phyloP scores from a whole-genome alignment of 2,329 filamentous ascomycete species.

The Acrocalymma vagum region DNA sequence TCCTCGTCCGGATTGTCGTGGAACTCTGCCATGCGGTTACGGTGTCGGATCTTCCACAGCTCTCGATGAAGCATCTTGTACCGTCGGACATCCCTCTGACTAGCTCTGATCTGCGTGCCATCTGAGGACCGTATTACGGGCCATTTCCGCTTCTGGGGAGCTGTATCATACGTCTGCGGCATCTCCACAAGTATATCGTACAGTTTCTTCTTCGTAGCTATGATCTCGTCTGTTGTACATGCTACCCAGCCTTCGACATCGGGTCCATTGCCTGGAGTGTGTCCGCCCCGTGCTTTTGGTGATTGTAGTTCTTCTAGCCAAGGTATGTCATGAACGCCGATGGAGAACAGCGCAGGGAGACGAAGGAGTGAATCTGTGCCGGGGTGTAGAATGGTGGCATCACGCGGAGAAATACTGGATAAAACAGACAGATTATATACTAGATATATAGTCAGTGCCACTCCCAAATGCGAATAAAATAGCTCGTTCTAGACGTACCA shows the following conservation, averaged over 20 bases:
- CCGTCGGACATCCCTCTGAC: conserved; percentile 86
- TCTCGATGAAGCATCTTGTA: conserved; percentile 56
- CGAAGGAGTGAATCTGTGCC: conserved; percentile 68
- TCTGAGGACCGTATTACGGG: conserved; percentile 74
- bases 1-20: conserved; percentile 33
- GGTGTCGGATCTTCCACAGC: conserved; percentile 44
- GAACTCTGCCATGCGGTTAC: conserved; percentile 26
- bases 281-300: conserved; percentile 43
- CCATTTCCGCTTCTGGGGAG: conserved; percentile 68
- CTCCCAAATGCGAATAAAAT: not conserved
- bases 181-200: conserved; percentile 92
- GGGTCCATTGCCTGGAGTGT: conserved; percentile 51
- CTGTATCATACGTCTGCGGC: conserved; percentile 69
- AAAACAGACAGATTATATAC: conserved; percentile 96
- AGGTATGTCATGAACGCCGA: conserved; percentile 92
- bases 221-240: conserved; percentile 93
- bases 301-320: conserved; percentile 70
- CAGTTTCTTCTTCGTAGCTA: conserved; percentile 83
- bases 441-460: conserved; percentile 46
- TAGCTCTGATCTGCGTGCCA: conserved; percentile 77
- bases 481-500: conserved; percentile 63
- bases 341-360: conserved; percentile 85
- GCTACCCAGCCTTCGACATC: conserved; percentile 79
- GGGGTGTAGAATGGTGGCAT: conserved; percentile 73
- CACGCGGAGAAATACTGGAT: conserved; percentile 82